Conservation (phyloP, 257 asterid species). For the Cruciata laevipes region DNA sequence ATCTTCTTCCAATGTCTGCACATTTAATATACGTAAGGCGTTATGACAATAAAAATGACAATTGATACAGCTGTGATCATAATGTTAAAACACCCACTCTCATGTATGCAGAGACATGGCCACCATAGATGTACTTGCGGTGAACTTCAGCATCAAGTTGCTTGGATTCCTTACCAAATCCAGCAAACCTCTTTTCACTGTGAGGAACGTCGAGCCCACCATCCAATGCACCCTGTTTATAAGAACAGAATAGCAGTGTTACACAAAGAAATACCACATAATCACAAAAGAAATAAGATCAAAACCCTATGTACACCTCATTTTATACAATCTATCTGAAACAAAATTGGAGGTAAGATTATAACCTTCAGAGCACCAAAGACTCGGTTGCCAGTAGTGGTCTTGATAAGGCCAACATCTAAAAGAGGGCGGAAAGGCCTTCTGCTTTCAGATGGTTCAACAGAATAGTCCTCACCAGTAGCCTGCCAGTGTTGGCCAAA, state of each 20-base stretch:
- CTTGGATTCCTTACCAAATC: constrained; percentile 57
- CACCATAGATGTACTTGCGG: constrained; percentile 75
- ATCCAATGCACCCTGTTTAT: constrained; percentile 67
- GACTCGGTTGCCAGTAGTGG: constrained; percentile 69
- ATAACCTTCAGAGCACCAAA: constrained; percentile 72
- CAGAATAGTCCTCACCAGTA: constrained; percentile 71
- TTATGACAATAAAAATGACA: neutral
- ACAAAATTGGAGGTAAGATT: neutral
- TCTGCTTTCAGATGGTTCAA: constrained; percentile 58
- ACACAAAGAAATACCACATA: neutral
- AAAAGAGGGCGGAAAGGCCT: constrained; percentile 68
- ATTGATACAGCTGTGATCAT: neutral
- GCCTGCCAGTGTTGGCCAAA: constrained; percentile 28
- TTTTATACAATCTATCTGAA: neutral
- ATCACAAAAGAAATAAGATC: too few relatives aligned
- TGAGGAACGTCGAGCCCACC: constrained; percentile 87
- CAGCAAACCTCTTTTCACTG: constrained; percentile 84
- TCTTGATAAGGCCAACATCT: constrained; percentile 56
- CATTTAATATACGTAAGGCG: neutral
- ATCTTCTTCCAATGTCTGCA: constrained; percentile 57
- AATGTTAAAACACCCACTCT: constrained; percentile 29
- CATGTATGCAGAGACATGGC: constrained; percentile 74
- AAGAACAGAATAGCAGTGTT: neutral
- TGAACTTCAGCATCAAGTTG: constrained; percentile 77
- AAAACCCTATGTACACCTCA: neutral